Evolutionary conservation across 2,329 filamentous ascomycete genomes (phyloP), one percentile per base, ranked within the genome.

Genomic region (Trichoderma lentiforme): DNA sequence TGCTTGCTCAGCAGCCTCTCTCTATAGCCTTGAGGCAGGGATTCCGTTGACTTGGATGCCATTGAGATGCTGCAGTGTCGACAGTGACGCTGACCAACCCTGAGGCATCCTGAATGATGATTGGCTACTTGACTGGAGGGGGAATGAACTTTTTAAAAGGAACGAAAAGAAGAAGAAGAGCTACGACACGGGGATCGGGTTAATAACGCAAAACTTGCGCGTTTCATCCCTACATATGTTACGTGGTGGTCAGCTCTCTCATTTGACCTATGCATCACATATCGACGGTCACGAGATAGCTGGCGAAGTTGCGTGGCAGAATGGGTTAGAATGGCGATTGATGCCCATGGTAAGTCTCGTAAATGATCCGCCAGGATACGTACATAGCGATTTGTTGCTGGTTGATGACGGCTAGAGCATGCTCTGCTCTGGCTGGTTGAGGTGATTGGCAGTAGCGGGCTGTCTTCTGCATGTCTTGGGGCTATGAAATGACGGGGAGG

Each of bases 321-420:
- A 57, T 15, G 34, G 34, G 34, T 39, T 63, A 72, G 24, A 62
- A 63, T n/a, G 57, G 58, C 39, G 43, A 26, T 60, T 53, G 68
- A 32, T 47, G 62, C 60, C 47, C 34, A n/a, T 15, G 58, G 70
- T 71, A 65, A 66, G 67, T 73, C 73, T 79, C 79, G 78, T 80
- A 82, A 81, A 80, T 78, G 60, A 80, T 81, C 79, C 79, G 74
- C 72, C 75, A 75, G 79, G 79, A 80, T 80, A 74, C 76, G 76
- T 81, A 81, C 80, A 75, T 81, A 81, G 79, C 78, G 77, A 73
- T 66, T 75, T 56, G 58, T 15, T 64, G 60, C 51, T 51, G 58
- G 32, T 61, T 43, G 32, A 64, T 64, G 43, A 24, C 60, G 65
- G 71, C 66, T 56, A 14, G 39, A 68, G 51, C 66, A 69, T 64